Evolutionary conservation across 306 rosid genomes (phyloP), one percentile per base, ranked within the genome.

Genomic region (Phaseolus lunatus): DNA sequence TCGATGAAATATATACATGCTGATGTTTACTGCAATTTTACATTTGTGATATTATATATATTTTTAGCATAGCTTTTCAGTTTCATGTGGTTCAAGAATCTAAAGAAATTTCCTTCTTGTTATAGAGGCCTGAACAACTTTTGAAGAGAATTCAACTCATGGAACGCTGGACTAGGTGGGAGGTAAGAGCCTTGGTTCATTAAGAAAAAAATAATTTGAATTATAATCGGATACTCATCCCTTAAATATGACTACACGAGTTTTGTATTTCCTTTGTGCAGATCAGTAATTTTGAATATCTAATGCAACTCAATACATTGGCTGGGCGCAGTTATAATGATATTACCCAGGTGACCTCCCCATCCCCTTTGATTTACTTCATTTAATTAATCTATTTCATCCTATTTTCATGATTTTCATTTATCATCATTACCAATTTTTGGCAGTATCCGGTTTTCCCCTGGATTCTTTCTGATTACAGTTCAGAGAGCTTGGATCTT

Each of bases 161-260:
- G 97, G 99, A 95, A 85, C 96, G 99, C 72, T 95, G 99, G 99
- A 97, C 96, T 33, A 89, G 96, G 83, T 89, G 99, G 99, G 99
- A 95, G 99, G 97, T 95, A 91, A 67, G 90, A 39, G 58, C 65
- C 73, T 33, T 41, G 73, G 48, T 70, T 54, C 39, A 39, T 71
- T 53, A 57, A 29, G 29, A 66, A 57, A 82, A 33, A 12, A 50
- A 16, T 71, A 48, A 23, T 72, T 48, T 54, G 16, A 44, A 70
- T 24, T 56, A 24, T 82, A 68, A 76, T 67, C 39, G 56, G 66
- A 31, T 59, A 52, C 69, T 48, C 53, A 75, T 49, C 22, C 7
- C 24, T 75, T 57, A 20, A 11, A 41, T n/a, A 37, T 64, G 48
- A 37, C n/a, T 37, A 20, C 31, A 70, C 54, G 67, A 63, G 31